phyloP scores from a whole-genome alignment of 148 eudicot species.

The Chenopodium quinoa region DNA sequence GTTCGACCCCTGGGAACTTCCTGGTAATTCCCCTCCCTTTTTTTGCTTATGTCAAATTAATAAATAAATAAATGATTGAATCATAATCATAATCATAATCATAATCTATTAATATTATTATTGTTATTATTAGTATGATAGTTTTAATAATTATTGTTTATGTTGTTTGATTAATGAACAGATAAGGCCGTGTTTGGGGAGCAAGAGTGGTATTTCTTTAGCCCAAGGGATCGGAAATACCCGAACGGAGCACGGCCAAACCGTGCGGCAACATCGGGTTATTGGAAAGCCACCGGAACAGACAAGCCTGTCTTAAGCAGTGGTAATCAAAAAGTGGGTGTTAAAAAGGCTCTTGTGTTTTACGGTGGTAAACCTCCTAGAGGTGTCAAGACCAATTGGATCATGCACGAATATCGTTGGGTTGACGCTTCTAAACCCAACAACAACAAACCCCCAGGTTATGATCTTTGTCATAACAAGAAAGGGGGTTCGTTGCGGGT shows the following conservation, averaged over 20 bases:
- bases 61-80: too few species aligned
- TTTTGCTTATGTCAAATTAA: not conserved
- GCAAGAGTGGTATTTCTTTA: conserved; percentile 69
- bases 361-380: conserved; percentile 67
- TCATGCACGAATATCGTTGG: conserved; percentile 67
- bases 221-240: conserved; percentile 61
- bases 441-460: conserved; percentile 53
- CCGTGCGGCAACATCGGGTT: conserved; percentile 69
- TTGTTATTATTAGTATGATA: too few species aligned
- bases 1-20: conserved; percentile 58
- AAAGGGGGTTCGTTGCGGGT: conserved; percentile 74
- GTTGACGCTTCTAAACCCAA: conserved; percentile 33
- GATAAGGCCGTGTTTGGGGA: conserved; percentile 66
- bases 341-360: conserved; percentile 63
- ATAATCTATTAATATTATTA: too few species aligned
- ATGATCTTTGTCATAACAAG: conserved; percentile 34
- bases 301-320: conserved; percentile 54
- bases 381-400: conserved; percentile 66
- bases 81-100: not conserved
- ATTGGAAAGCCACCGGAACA: conserved; percentile 74
- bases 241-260: conserved; percentile 72
- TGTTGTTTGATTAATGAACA: conserved; percentile 12
- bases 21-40: conserved; percentile 28
- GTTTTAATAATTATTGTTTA: too few species aligned
- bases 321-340: conserved; percentile 53